Percentiles rank a stretch among this genome's conserved stretches.
Conservation (phyloP, 257 asterid species). For the Solanum bulbocastanum region DNA sequence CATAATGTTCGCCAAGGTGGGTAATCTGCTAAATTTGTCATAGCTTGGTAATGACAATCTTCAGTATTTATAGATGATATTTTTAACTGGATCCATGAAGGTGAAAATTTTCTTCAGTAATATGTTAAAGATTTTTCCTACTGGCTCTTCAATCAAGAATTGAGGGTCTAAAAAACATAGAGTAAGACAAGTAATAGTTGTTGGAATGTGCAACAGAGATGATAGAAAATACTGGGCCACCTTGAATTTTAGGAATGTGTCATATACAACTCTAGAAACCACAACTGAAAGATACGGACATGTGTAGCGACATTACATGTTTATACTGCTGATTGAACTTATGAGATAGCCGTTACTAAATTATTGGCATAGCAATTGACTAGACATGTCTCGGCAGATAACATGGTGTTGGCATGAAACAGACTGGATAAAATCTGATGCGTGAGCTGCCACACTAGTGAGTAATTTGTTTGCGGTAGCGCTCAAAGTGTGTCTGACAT, state of each 20-base stretch:
- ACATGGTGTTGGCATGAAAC: not conserved
- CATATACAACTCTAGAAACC: not conserved
- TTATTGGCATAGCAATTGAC: not conserved
- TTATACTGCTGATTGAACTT: not conserved
- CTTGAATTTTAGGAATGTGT: not conserved
- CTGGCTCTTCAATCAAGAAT: not conserved
- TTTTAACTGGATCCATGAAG: not conserved
- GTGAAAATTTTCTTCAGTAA: not conserved
- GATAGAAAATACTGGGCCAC: not conserved
- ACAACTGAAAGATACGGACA: not conserved
- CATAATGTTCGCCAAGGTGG: slow-evolving; percentile 56
- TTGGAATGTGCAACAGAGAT: not conserved
- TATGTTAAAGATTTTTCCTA: not conserved
- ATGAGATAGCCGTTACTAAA: not conserved
- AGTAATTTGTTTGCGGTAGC: not conserved
- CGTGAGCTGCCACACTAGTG: not conserved
- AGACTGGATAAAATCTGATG: not conserved
- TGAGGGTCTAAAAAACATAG: not conserved
- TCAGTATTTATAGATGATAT: not conserved
- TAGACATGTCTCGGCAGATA: not conserved
- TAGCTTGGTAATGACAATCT: not conserved
- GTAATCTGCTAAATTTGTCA: not conserved
- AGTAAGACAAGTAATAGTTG: not conserved
- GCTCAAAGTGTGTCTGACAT: not conserved
- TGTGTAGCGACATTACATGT: not conserved